Evolutionary conservation across 768 basidiomycete genomes (phyloP).

Genomic region (Serpula lacrymans): DNA sequence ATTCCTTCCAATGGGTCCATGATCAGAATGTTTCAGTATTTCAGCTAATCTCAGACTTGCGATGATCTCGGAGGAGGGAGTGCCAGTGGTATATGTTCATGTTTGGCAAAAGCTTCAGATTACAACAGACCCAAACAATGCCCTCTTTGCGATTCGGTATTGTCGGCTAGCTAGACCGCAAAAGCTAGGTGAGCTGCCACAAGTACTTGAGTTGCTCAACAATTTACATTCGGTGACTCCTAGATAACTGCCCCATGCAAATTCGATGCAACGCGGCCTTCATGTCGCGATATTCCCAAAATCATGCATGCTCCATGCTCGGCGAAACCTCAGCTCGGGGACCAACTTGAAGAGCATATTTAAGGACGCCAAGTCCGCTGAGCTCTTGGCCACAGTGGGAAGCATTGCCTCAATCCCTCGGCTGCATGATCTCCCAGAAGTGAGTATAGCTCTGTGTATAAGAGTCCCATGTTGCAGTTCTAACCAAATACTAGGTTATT

Average conservation of each 20-base stretch:
- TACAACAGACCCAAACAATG: slow-evolving; percentile 22
- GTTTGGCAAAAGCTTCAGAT: slow-evolving; percentile 21
- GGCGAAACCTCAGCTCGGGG: no score
- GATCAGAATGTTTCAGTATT: no score
- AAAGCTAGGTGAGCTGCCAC: no score
- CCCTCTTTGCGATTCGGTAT: background rate
- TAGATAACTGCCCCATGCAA: no score
- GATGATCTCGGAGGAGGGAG: background rate
- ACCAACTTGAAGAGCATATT: slow-evolving; percentile 15
- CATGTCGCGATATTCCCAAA: no score
- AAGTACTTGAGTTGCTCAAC: no score
- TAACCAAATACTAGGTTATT: slow-evolving; percentile 18
- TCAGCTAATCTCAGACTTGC: background rate
- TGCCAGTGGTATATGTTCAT: background rate
- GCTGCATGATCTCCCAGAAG: slow-evolving; percentile 21
- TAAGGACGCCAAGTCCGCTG: slow-evolving; percentile 20
- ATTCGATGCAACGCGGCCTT: no score
- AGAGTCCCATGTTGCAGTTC: no score
- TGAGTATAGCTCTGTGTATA: slow-evolving; percentile 19
- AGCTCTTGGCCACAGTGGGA: slow-evolving; percentile 23
- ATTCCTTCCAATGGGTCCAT: slow-evolving; percentile 20
- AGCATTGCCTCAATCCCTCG: slow-evolving; percentile 14
- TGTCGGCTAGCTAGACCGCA: no score
- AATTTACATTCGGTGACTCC: no score
- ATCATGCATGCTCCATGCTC: no score